Conservation (phyloP, 140 eudicot genomes). For the Artemisia princeps region DNA sequence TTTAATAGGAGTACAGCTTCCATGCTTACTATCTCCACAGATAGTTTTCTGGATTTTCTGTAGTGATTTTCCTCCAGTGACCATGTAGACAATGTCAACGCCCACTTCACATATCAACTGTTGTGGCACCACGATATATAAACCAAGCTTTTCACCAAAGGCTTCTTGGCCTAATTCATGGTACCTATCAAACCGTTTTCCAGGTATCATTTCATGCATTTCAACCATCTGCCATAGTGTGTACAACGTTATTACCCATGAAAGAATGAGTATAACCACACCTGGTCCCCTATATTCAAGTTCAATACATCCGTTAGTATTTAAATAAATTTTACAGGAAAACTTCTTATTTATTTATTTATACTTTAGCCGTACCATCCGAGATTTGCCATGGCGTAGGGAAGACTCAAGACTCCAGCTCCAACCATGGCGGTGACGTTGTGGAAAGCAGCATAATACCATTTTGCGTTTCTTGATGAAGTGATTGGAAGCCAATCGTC, state of each 20-base stretch:
- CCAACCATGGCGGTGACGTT: slow-evolving; percentile 57
- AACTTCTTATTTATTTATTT: neutral
- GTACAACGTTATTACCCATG: slow-evolving; percentile 46
- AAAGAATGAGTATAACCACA: slow-evolving; percentile 38
- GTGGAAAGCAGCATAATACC: slow-evolving; percentile 52
- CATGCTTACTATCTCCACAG: slow-evolving; percentile 19
- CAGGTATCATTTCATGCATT: slow-evolving; percentile 56
- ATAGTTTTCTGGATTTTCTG: slow-evolving; percentile 37
- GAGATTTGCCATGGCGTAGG: slow-evolving; percentile 46
- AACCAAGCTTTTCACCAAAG: slow-evolving; percentile 55
- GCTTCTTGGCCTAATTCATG: slow-evolving; percentile 62
- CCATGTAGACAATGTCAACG: slow-evolving; percentile 56
- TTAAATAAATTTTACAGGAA: neutral
- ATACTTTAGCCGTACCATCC: slow-evolving; percentile 35
- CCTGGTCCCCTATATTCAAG: slow-evolving; percentile 45
- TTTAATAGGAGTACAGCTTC: slow-evolving; percentile 31
- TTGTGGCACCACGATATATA: slow-evolving; percentile 54
- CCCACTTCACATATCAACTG: slow-evolving; percentile 52
- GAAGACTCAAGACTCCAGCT: slow-evolving; percentile 52
- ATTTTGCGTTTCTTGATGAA: slow-evolving; percentile 47
- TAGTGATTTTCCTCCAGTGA: slow-evolving; percentile 51
- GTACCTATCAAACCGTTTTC: slow-evolving; percentile 53
- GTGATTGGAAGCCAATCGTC: slow-evolving; percentile 51
- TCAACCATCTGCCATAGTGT: slow-evolving; percentile 50
- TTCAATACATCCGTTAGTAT: slow-evolving; percentile 13